Percentiles rank a stretch among this genome's conserved stretches.
phyloP scores from a whole-genome alignment of 352 stramenopile genomes.

The Pythium grandisporangium region DNA sequence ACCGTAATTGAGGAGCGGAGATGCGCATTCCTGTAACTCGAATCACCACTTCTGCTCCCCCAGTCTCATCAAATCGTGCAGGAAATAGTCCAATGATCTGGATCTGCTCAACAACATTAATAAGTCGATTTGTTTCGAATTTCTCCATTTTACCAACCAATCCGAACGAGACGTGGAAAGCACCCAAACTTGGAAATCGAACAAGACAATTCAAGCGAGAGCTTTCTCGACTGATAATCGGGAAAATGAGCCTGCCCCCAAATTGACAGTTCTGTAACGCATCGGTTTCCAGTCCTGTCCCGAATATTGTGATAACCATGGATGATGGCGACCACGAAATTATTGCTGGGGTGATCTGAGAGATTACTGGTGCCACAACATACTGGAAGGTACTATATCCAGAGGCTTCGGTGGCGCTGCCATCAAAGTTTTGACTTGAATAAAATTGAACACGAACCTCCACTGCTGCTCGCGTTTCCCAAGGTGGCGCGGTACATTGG shows the following conservation, averaged over 20 bases:
- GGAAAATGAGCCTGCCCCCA: too few relatives aligned
- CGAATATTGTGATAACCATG: too few relatives aligned
- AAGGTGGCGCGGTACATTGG: not conserved
- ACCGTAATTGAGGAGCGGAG: slow-evolving; percentile 3
- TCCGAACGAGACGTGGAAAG: too few relatives aligned
- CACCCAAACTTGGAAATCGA: too few relatives aligned
- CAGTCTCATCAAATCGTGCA: slow-evolving; percentile 30
- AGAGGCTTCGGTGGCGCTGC: not conserved
- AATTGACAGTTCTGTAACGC: too few relatives aligned
- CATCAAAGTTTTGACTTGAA: not conserved
- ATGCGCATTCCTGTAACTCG: slow-evolving; percentile 1
- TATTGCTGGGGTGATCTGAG: not conserved
- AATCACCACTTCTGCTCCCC: slow-evolving; percentile 26
- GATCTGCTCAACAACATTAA: slow-evolving; percentile 5
- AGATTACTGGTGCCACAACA: not conserved
- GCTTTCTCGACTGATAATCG: too few relatives aligned
- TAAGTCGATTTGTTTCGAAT: not conserved
- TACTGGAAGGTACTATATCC: not conserved
- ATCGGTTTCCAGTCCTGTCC: too few relatives aligned
- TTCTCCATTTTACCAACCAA: not conserved
- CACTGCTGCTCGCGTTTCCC: not conserved
- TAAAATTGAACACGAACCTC: not conserved
- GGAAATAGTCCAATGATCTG: slow-evolving; percentile 1
- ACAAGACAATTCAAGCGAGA: too few relatives aligned
- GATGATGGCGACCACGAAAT: not conserved